phyloP scores from a whole-genome alignment of 129 eudicot species.

The Mikania micrantha region DNA sequence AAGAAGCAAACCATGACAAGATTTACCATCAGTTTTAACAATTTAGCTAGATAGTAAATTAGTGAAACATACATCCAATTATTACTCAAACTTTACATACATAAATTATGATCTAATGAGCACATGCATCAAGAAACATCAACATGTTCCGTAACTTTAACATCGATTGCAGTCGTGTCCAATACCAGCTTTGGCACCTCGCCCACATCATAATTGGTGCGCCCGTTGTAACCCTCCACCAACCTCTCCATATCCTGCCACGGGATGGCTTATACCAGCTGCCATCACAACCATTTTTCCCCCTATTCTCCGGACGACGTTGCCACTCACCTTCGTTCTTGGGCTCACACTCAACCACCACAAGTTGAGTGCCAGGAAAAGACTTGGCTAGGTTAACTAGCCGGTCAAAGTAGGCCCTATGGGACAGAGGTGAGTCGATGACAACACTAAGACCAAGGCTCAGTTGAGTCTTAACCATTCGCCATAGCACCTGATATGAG shows the following conservation, averaged over 20 bases:
- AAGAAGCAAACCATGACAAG: too few species aligned
- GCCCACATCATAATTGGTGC: constrained; percentile 57
- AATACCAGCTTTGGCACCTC: constrained; percentile 49
- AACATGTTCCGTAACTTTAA: constrained; percentile 24
- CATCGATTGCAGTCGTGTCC: constrained; percentile 41
- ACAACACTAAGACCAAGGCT: constrained; percentile 56
- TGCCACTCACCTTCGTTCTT: constrained; percentile 60
- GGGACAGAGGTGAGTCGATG: constrained; percentile 69
- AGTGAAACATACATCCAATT: too few species aligned
- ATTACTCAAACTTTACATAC: neutral
- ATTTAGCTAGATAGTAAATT: too few species aligned
- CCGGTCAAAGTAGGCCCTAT: constrained; percentile 41
- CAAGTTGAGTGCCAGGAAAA: constrained; percentile 20
- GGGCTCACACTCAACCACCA: constrained; percentile 59
- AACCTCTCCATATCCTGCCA: constrained; percentile 66
- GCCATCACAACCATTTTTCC: constrained; percentile 29
- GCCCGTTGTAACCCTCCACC: constrained; percentile 50
- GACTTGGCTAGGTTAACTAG: constrained; percentile 28
- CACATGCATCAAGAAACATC: constrained; percentile 3
- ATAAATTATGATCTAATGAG: neutral
- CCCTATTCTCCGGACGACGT: constrained; percentile 47
- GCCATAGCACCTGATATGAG: constrained; percentile 56
- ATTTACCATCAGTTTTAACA: too few species aligned
- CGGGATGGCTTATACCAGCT: constrained; percentile 62
- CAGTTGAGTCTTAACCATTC: constrained; percentile 43